Base-by-base conservation (phyloP, 2,329 filamentous ascomycete genomes). In the Hypoxylon sp. region DNA sequence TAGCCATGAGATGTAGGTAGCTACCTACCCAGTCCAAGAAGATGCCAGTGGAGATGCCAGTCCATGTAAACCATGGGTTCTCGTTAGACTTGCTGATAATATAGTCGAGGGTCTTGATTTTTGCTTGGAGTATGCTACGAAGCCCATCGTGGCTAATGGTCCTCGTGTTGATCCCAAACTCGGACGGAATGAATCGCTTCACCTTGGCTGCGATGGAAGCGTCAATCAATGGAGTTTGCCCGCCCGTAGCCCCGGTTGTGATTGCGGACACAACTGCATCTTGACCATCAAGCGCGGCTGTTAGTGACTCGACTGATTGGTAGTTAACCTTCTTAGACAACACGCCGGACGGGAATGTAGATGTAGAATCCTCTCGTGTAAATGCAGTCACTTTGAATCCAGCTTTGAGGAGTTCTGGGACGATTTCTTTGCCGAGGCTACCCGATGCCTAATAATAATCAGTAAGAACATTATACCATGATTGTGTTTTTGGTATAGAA, bases 21-120 rank as follows among this genome's bases (percentile, higher is more conserved):
- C n/a, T n/a, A 7, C 60, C 15, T 64, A 78, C 75, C 80, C 78
- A 82, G 62, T 88, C 84, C 63, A 88, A 84, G 67, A 88, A 83
- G 2, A 79, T 70, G 0, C 83, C 82, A 6, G 73, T 79, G 3
- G 82, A 76, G 9, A 88, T 65, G 2, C 73, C 79, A 1, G 81
- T 86, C 84, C 84, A 88, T 20, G 73, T 77, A 55, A 88, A 78
- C 0, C 60, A 67, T 1, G 71, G 63, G 15, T 70, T 67, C 52
- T 78, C 70, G 55, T 77, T 75, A 5, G 67, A 69, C 55, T 78
- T 77, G 16, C 68, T 68, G 55, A 78, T 73, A 13, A 86, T 71
- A 53, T 85, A 83, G 25, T 83, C 75, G 7, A 82, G 34, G 17
- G 59, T 59, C 47, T 65, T 52, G 34, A 62, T 37, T 58, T 70